Base-by-base conservation (phyloP, 176 grass and related monocot species). In the Oryza brachyantha region DNA sequence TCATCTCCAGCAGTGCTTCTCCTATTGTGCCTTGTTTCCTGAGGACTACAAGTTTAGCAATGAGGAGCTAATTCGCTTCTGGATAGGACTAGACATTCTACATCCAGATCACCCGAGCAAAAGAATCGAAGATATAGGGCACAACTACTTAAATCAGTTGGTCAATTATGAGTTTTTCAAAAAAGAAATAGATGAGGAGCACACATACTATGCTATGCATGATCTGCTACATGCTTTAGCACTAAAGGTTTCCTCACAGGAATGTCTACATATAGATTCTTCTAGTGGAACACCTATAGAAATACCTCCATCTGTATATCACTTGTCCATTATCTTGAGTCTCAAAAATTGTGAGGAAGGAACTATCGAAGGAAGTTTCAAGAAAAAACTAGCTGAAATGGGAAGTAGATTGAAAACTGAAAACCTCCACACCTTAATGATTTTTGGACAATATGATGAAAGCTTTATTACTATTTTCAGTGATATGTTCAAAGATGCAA, bases 1-100 rank as follows among this genome's bases (percentile, higher is more conserved):
- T 21, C 68, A 54, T n/a, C 60, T 88, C 12, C 68, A 75, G 4
- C 59, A 73, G 32, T 88, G 86, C 17, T 84, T 79, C 68, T 22
- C 69, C 0, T 70, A 40, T 8, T 80, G 60, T 74, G 45, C 13
- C 8, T 13, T 88, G 4, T 84, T 84, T 61, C 81, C 80, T 7
- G 58, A 80, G 14, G 68, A 79, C 10, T 69, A 69, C 12, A 6
- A 10, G 35, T 88, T 83, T 36, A 2, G 28, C 0, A 54, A 8
- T 8, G 43, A 66, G 3, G 64, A 80, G 1, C 24, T 88, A 1
- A 21, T 84, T 63, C 69, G 13, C 38, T 84, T 84, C 7, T 88
- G 86, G 86, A 68, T 63, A 46, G 67, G 67, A 17, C 68, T 73
- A 7, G 68, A 63, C 10, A 62, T 84, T 61, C 3, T 84, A 52